Conservation (phyloP, 75 land plant genomes). For the Pinus taeda region DNA sequence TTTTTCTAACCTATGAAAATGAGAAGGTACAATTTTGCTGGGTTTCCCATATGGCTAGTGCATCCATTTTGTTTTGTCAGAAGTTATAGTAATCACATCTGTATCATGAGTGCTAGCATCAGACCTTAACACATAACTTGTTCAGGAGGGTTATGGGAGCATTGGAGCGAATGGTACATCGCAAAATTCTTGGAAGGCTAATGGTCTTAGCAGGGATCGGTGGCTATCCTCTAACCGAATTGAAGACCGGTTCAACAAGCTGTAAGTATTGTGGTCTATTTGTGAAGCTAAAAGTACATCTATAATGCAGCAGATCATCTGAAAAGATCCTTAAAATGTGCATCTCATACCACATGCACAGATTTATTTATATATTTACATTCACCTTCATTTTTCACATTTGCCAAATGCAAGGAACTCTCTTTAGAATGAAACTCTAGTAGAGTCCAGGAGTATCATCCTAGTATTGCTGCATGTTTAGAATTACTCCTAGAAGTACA, state of each 20-base stretch:
- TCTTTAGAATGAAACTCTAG: neutral
- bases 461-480: neutral
- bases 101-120: neutral
- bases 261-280: slow-evolving; percentile 4
- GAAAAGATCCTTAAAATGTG: neutral
- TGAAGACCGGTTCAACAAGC: neutral
- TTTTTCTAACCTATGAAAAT: neutral
- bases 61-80: neutral
- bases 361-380: neutral
- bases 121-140: neutral
- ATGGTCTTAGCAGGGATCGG: slow-evolving; percentile 4
- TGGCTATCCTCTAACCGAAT: neutral
- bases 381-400: no score
- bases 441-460: neutral
- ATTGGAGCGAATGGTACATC: neutral
- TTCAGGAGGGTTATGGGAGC: neutral
- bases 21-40: slow-evolving; percentile 3
- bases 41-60: neutral
- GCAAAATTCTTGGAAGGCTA: slow-evolving; percentile 10
- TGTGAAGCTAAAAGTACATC: neutral
- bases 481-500: neutral
- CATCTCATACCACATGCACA: neutral
- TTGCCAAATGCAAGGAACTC: no score
- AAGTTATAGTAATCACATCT: neutral
- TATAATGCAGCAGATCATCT: neutral